Evolutionary conservation across 164 flowering plant species (phyloP).

Genomic region (Nymphaea thermarum): DNA sequence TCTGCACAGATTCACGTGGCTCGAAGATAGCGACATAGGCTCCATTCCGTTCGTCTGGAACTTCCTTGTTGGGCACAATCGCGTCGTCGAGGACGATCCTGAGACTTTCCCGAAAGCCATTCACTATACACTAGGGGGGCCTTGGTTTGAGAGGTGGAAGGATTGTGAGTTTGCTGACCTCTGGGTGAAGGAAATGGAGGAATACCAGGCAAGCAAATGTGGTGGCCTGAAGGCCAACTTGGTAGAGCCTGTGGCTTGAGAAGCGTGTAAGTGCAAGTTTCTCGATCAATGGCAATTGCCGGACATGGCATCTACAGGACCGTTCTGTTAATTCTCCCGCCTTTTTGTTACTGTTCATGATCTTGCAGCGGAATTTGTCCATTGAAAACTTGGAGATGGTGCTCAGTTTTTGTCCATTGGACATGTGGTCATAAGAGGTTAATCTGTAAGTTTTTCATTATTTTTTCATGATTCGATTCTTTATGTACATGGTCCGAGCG

Average conservation of each 20-base stretch:
- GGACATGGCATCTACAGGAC: conserved; percentile 8
- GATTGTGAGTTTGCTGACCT: conserved; percentile 79
- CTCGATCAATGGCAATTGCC: neutral
- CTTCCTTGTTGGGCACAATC: conserved; percentile 88
- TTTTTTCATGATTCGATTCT: neutral
- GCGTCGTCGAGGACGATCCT: conserved; percentile 50
- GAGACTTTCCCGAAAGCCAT: conserved; percentile 62
- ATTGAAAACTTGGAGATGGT: no score
- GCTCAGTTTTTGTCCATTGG: neutral
- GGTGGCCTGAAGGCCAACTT: neutral
- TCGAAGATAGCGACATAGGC: conserved; percentile 84
- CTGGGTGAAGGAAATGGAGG: conserved; percentile 75
- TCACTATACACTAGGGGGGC: conserved; percentile 91
- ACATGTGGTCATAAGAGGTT: neutral
- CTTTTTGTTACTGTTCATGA: neutral
- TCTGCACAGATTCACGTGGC: conserved; percentile 88
- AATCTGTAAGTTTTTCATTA: neutral
- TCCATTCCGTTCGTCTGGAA: conserved; percentile 84
- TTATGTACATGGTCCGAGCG: neutral
- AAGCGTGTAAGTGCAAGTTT: neutral
- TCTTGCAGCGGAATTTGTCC: neutral
- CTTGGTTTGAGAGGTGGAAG: conserved; percentile 93
- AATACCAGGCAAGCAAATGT: conserved; percentile 6
- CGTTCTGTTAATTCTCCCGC: neutral
- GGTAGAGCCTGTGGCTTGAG: neutral